These are phyloP conservation scores for Alternaria novae-zelandiae DNA, from an alignment of 2,329 filamentous ascomycete genomes.

Conservation along the genomic window DNA sequence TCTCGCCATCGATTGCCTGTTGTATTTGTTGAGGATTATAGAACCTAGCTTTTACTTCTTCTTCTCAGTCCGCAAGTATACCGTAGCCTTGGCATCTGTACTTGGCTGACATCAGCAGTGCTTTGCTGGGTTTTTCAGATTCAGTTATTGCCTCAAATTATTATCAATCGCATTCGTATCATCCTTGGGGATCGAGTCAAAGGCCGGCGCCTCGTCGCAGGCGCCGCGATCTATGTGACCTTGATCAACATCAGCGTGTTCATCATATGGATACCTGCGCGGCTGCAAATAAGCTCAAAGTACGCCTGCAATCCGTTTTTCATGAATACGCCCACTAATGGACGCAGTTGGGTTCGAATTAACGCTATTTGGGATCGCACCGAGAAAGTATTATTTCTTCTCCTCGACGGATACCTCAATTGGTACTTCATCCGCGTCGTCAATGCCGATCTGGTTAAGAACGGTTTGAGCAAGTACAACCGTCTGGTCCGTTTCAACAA, in stretches of 20 bases:
- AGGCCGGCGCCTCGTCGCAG: constrained; percentile 21
- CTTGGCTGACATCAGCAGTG: constrained; percentile 19
- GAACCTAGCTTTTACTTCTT: constrained; percentile 44
- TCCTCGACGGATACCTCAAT: constrained; percentile 33
- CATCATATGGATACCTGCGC: constrained; percentile 38
- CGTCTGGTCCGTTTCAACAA: constrained; percentile 35
- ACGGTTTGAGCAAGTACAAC: constrained; percentile 36
- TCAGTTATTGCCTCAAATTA: constrained; percentile 40
- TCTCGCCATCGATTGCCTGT: constrained; percentile 49
- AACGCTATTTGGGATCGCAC: constrained; percentile 37
- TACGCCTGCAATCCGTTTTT: not conserved
- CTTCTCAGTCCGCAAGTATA: constrained; percentile 32
- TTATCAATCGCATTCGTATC: constrained; percentile 38
- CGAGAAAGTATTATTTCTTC: constrained; percentile 33
- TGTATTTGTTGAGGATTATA: constrained; percentile 39
- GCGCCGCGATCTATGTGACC: constrained; percentile 21
- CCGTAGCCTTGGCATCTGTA: not conserved
- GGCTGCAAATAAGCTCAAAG: constrained; percentile 28
- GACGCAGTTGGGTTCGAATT: constrained; percentile 23
- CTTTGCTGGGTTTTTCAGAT: constrained; percentile 36
- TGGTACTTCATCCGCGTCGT: constrained; percentile 36
- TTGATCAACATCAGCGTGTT: constrained; percentile 41
- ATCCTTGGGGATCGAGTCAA: constrained; percentile 25
- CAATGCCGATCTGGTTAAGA: constrained; percentile 31
- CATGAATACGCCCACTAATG: not conserved